Conservation (phyloP, 805 yeast species). For the Suhomyces pyralidae region DNA sequence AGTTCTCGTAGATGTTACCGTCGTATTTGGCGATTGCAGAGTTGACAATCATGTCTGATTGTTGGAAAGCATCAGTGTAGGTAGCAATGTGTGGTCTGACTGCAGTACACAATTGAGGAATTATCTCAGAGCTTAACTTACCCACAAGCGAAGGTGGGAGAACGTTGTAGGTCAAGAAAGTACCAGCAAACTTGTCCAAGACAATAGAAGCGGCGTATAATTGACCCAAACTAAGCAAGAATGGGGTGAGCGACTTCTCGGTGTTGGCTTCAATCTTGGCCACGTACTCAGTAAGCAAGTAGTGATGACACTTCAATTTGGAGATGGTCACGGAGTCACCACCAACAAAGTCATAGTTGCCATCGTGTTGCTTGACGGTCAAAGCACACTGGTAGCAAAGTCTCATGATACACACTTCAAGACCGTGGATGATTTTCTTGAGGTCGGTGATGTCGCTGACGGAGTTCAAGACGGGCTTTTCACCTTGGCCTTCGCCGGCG, state of each 20-base stretch:
- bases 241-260: slow-evolving; percentile 42
- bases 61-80: slow-evolving; percentile 47
- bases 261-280: slow-evolving; percentile 35
- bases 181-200: slow-evolving; percentile 64
- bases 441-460: slow-evolving; percentile 27
- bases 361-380: slow-evolving; percentile 28
- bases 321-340: slow-evolving; percentile 46
- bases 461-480: slow-evolving; percentile 23
- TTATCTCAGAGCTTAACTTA: slow-evolving; percentile 44
- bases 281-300: slow-evolving; percentile 39
- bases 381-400: slow-evolving; percentile 30
- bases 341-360: slow-evolving; percentile 47
- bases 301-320: slow-evolving; percentile 51
- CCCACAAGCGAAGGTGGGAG: slow-evolving; percentile 49
- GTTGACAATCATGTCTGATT: slow-evolving; percentile 42
- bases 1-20: slow-evolving; percentile 45
- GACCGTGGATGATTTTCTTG: slow-evolving; percentile 30
- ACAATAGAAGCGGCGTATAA: slow-evolving; percentile 61
- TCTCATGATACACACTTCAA: slow-evolving; percentile 40
- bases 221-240: slow-evolving; percentile 53
- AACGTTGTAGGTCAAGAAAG: slow-evolving; percentile 63
- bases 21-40: slow-evolving; percentile 42
- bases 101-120: slow-evolving; percentile 25
- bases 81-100: slow-evolving; percentile 67
- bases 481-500: slow-evolving; percentile 18